Percentiles rank a stretch among this genome's conserved stretches.
These are phyloP conservation scores for Malus hybrid DNA, from an alignment of 331 rosid species.

Conservation along the genomic window DNA sequence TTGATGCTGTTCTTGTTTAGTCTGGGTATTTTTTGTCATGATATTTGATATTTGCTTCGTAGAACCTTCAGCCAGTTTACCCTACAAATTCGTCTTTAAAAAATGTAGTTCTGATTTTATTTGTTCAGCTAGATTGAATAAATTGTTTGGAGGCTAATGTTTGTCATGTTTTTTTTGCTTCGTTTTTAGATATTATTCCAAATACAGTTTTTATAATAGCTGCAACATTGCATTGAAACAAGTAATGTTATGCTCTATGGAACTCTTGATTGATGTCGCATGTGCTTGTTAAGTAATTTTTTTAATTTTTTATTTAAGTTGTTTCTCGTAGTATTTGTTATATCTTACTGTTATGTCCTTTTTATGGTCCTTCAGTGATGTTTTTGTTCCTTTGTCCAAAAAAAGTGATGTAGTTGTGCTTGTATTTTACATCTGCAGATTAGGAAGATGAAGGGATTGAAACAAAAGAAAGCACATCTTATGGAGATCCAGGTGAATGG, in stretches of 20 bases:
- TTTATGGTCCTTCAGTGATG: background rate
- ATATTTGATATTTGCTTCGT: background rate
- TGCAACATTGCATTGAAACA: background rate
- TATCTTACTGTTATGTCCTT: background rate
- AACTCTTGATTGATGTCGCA: background rate
- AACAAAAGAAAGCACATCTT: slow-evolving; percentile 80
- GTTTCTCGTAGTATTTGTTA: background rate
- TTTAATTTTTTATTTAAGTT: background rate
- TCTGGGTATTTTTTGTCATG: background rate
- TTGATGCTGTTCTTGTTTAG: background rate
- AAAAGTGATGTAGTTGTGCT: background rate
- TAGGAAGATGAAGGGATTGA: slow-evolving; percentile 66
- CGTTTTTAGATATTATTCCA: background rate
- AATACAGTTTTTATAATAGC: background rate
- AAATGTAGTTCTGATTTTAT: background rate
- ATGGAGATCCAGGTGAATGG: slow-evolving; percentile 87
- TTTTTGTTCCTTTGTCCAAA: background rate
- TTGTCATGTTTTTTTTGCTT: background rate
- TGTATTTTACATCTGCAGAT: slow-evolving; percentile 19
- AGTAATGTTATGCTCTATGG: background rate
- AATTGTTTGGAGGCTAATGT: background rate
- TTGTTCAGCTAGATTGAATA: background rate
- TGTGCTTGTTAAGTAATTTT: background rate
- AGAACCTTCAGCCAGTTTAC: too few relatives aligned
- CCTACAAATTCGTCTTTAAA: background rate